These are phyloP conservation scores for Bolboschoenus planiculmis DNA, from an alignment of 176 grass and related monocot genomes.

Conservation along the genomic window DNA sequence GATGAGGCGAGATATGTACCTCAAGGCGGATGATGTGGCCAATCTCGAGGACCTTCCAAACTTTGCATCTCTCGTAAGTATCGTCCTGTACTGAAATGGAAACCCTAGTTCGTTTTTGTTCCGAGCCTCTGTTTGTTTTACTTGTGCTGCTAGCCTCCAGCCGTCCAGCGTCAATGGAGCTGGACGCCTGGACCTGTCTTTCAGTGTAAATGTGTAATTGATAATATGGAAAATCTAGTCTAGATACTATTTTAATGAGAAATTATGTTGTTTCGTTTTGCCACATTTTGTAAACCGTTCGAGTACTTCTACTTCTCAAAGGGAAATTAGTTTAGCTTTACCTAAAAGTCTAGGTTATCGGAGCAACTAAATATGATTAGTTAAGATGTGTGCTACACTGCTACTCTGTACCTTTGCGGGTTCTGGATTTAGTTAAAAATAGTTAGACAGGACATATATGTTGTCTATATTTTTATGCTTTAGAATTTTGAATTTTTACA, in stretches of 20 bases:
- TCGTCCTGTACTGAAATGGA: background rate
- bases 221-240: background rate
- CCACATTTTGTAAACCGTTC: background rate
- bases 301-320: background rate
- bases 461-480: background rate
- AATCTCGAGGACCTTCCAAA: conserved; percentile 48
- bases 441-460: background rate
- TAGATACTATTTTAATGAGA: conserved; percentile 8
- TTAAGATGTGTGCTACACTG: background rate
- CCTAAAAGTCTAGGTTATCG: background rate
- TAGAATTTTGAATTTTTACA: background rate
- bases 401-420: background rate
- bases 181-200: too few relatives aligned
- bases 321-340: background rate
- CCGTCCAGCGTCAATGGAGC: background rate
- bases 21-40: conserved; percentile 42
- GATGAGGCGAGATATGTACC: conserved; percentile 48
- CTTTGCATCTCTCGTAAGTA: conserved; percentile 41
- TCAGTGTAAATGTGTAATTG: background rate
- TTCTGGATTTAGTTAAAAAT: background rate
- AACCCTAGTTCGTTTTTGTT: conserved; percentile 15
- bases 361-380: background rate
- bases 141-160: background rate
- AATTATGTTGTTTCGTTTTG: background rate
- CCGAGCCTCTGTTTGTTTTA: conserved; percentile 1